These are phyloP conservation scores for Sparassis latifolia DNA, from an alignment of 1,284 basidiomycete species.

Conservation along the genomic window DNA sequence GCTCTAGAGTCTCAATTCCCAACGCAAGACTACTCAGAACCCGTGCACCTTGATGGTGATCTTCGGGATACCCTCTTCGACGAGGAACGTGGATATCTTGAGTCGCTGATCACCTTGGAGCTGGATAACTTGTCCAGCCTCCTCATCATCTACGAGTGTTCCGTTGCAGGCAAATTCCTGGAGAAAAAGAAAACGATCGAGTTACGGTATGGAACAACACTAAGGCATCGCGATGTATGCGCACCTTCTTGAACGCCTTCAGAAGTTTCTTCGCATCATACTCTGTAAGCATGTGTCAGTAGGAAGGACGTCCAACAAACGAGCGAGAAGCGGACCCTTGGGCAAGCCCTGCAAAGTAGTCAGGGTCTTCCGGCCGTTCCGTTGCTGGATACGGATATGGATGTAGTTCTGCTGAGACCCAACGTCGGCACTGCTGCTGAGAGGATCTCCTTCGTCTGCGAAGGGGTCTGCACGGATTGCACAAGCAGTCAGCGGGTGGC, in stretches of 20 bases:
- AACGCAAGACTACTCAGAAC: slow-evolving; percentile 46
- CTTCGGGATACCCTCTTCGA: slow-evolving; percentile 70
- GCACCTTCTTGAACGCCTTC: slow-evolving; percentile 96
- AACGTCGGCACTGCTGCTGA: slow-evolving; percentile 68
- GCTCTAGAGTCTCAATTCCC: slow-evolving; percentile 12
- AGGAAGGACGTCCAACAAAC: background rate
- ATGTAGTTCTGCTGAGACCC: slow-evolving; percentile 85
- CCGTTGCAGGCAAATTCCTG: slow-evolving; percentile 99
- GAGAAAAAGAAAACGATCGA: slow-evolving; percentile 4
- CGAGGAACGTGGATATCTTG: slow-evolving; percentile 87
- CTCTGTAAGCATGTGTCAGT: slow-evolving; percentile 43
- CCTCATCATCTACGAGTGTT: slow-evolving; percentile 93
- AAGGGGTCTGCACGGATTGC: slow-evolving; percentile 69
- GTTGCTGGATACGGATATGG: slow-evolving; percentile 96
- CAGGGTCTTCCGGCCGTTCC: slow-evolving; percentile 98
- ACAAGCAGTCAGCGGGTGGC: slow-evolving; percentile 2
- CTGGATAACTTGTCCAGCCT: slow-evolving; percentile 97
- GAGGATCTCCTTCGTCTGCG: slow-evolving; percentile 84
- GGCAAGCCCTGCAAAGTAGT: slow-evolving; percentile 97
- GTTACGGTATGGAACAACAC: background rate
- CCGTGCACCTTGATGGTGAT: slow-evolving; percentile 81
- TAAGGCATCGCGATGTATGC: slow-evolving; percentile 1
- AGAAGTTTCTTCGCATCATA: slow-evolving; percentile 98
- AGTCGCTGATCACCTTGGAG: slow-evolving; percentile 96
- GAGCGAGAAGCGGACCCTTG: slow-evolving; percentile 55